Conservation (phyloP, 352 stramenopile species). For the Hyaloperonospora arabidopsidis region DNA sequence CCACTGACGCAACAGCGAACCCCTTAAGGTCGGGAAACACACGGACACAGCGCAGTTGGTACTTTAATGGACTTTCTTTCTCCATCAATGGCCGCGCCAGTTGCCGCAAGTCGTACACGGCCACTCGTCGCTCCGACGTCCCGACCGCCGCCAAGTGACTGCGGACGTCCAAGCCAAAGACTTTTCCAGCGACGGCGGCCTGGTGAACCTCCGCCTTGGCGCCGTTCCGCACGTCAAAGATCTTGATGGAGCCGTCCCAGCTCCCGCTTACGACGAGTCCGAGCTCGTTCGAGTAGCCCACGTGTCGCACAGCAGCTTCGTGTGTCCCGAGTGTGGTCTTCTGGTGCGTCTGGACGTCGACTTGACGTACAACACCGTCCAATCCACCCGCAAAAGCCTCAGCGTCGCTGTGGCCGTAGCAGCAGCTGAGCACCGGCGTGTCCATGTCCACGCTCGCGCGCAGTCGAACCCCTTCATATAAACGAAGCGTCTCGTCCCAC, state of each 20-base stretch:
- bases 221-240: constrained; percentile 63
- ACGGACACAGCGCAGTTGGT: constrained; percentile 87
- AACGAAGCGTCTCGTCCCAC: constrained; percentile 66
- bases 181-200: constrained; percentile 38
- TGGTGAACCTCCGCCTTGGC: constrained; percentile 43
- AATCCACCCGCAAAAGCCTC: constrained; percentile 72
- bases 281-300: constrained; percentile 53
- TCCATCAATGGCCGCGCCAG: constrained; percentile 49
- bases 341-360: constrained; percentile 47
- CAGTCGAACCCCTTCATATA: constrained; percentile 58
- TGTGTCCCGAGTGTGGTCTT: constrained; percentile 34
- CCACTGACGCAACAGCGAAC: constrained; percentile 91
- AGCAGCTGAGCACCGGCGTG: constrained; percentile 58
- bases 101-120: constrained; percentile 82
- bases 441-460: constrained; percentile 62
- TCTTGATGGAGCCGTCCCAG: constrained; percentile 57
- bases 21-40: constrained; percentile 65
- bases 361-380: constrained; percentile 50
- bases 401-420: constrained; percentile 46
- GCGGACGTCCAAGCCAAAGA: constrained; percentile 59
- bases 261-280: constrained; percentile 50
- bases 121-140: constrained; percentile 47
- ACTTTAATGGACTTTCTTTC: constrained; percentile 82
- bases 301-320: constrained; percentile 39
- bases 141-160: constrained; percentile 53